Conservation (phyloP, 2,329 filamentous ascomycete species). For the Diaporthe aspalathi region DNA sequence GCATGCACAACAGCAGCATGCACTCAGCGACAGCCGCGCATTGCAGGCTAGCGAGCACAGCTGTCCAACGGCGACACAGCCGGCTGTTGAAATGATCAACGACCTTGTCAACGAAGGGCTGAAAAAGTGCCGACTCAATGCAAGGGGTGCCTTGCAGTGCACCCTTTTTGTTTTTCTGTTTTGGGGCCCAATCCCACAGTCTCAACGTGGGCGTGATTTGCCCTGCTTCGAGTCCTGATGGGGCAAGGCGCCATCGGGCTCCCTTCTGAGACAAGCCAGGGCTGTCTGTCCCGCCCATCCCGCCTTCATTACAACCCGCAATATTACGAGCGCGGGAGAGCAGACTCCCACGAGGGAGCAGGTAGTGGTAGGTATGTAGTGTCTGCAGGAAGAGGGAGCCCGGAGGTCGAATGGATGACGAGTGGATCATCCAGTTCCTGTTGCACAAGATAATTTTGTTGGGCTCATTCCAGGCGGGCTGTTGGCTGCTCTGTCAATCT, state of each 20-base stretch:
- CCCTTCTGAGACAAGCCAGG: slow-evolving; percentile 31
- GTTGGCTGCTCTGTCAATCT: not conserved
- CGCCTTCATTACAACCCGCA: slow-evolving; percentile 17
- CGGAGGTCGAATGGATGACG: not conserved
- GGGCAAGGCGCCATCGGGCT: slow-evolving; percentile 26
- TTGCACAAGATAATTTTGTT: slow-evolving; percentile 19
- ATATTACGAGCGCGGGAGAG: not conserved
- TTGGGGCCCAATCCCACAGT: slow-evolving; percentile 26
- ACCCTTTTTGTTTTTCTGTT: not conserved
- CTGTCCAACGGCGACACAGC: too few relatives aligned
- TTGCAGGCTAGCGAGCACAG: slow-evolving; percentile 3
- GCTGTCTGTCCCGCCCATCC: slow-evolving; percentile 15
- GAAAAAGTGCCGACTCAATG: slow-evolving; percentile 24
- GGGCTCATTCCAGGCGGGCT: slow-evolving; percentile 11
- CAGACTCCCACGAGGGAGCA: too few relatives aligned
- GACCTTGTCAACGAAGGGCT: slow-evolving; percentile 28
- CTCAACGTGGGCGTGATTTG: slow-evolving; percentile 27
- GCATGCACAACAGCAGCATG: not conserved
- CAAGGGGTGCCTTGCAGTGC: slow-evolving; percentile 27
- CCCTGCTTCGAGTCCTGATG: slow-evolving; percentile 24
- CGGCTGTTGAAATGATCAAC: too few relatives aligned
- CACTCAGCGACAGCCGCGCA: not conserved
- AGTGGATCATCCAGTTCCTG: not conserved
- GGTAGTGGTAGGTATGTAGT: too few relatives aligned
- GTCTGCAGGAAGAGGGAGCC: not conserved